phyloP scores from a whole-genome alignment of 2,329 filamentous ascomycete species.

The Trichoderma asperellum region DNA sequence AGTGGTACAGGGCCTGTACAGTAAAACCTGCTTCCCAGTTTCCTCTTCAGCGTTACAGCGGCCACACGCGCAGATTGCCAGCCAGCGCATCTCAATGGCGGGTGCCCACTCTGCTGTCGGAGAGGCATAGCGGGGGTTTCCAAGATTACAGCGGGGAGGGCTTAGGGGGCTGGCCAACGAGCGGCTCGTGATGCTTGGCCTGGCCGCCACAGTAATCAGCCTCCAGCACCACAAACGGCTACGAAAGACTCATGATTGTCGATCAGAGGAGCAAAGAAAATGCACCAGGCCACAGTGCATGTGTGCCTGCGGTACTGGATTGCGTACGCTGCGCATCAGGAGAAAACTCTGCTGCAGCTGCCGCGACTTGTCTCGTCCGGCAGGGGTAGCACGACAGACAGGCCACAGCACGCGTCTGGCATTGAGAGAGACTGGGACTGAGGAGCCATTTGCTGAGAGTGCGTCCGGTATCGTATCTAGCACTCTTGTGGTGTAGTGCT shows the following conservation, averaged over 20 bases:
- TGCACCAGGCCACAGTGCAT: neutral
- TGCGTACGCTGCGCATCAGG: neutral
- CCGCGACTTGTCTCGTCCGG: neutral
- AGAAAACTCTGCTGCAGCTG: neutral
- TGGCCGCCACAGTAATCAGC: slow-evolving; percentile 10
- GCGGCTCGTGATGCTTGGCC: neutral
- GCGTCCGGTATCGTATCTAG: neutral
- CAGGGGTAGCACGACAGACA: neutral
- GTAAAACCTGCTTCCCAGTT: neutral
- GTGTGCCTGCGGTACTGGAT: neutral
- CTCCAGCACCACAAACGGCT: neutral
- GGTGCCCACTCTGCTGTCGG: neutral
- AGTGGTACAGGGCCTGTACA: neutral
- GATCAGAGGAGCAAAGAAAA: neutral
- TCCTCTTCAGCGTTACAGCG: neutral
- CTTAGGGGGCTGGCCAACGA: slow-evolving; percentile 20
- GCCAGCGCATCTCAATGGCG: neutral
- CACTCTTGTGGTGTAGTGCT: neutral
- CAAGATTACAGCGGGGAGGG: slow-evolving; percentile 25
- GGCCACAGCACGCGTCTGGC: neutral
- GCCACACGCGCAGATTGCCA: neutral
- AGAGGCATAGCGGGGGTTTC: slow-evolving; percentile 16
- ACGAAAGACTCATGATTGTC: slow-evolving; percentile 10
- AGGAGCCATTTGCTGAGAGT: neutral
- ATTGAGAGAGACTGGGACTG: neutral